Conservation (phyloP, 2,329 filamentous ascomycete species). For the Fusarium sp. region DNA sequence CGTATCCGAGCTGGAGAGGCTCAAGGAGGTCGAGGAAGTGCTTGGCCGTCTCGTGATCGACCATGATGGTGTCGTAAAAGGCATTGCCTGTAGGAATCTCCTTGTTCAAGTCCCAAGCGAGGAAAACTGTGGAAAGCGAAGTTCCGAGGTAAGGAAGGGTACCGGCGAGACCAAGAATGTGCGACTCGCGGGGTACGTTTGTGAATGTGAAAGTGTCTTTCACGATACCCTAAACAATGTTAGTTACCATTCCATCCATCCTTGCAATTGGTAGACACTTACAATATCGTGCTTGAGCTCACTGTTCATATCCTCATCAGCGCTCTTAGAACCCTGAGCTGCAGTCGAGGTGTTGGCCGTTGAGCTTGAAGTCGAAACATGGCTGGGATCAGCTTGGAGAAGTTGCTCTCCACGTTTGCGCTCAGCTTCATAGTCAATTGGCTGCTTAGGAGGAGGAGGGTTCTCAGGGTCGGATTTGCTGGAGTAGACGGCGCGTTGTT, state of each 20-base stretch:
- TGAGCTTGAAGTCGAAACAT: slow-evolving; percentile 69
- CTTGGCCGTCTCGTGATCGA: slow-evolving; percentile 77
- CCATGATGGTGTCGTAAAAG: slow-evolving; percentile 62
- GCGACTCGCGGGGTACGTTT: slow-evolving; percentile 73
- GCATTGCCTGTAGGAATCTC: slow-evolving; percentile 68
- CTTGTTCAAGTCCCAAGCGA: slow-evolving; percentile 85
- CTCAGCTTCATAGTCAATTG: slow-evolving; percentile 67
- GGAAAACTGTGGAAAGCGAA: slow-evolving; percentile 82
- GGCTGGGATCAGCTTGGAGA: slow-evolving; percentile 68
- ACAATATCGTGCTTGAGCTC: slow-evolving; percentile 66
- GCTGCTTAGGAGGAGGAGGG: slow-evolving; percentile 40
- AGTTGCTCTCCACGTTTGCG: slow-evolving; percentile 63
- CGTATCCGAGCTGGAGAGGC: slow-evolving; percentile 90
- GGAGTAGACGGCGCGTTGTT: slow-evolving; percentile 40
- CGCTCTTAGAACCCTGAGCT: slow-evolving; percentile 5
- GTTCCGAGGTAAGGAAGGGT: slow-evolving; percentile 88
- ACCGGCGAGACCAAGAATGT: slow-evolving; percentile 77
- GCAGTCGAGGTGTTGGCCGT: slow-evolving; percentile 61
- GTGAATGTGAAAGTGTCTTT: slow-evolving; percentile 75
- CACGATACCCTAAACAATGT: slow-evolving; percentile 64
- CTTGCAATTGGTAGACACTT: slow-evolving; percentile 45
- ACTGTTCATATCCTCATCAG: slow-evolving; percentile 46
- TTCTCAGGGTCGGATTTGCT: slow-evolving; percentile 36
- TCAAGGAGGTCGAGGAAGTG: slow-evolving; percentile 80
- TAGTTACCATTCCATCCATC: not conserved